These are phyloP conservation scores for Pisolithus albus DNA, from an alignment of 768 basidiomycete species.

Conservation along the genomic window DNA sequence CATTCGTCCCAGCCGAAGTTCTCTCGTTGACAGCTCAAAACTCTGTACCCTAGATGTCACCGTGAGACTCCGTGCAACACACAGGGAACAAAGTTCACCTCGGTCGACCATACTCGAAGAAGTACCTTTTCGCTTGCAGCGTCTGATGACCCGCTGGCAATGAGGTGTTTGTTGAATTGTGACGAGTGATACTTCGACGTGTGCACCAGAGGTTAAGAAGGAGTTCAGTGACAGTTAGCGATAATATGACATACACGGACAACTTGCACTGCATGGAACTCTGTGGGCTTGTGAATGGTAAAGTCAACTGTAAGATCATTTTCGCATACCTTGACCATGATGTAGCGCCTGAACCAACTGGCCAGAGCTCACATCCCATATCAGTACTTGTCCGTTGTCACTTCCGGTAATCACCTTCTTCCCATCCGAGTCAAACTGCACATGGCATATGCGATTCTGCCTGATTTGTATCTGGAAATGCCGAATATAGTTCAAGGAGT, in stretches of 20 bases:
- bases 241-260: background rate
- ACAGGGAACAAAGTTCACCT: background rate
- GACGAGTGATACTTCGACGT: background rate
- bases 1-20: too few relatives aligned
- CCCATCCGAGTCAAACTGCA: background rate
- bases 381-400: slow-evolving; percentile 1
- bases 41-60: too few relatives aligned
- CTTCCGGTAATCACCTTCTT: background rate
- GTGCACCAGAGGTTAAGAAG: background rate
- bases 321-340: background rate
- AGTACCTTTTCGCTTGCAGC: too few relatives aligned
- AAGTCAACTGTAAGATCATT: background rate
- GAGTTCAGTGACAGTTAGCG: background rate
- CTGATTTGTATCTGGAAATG: background rate
- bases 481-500: background rate
- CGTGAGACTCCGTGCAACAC: too few relatives aligned
- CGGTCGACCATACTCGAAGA: background rate
- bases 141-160: background rate
- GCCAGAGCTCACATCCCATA: background rate
- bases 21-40: too few relatives aligned
- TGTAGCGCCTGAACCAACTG: background rate
- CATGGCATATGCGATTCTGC: background rate
- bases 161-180: background rate
- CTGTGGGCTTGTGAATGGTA: background rate
- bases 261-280: background rate